phyloP scores from a whole-genome alignment of 805 yeast species.

The Tetrapisispora fleetii region DNA sequence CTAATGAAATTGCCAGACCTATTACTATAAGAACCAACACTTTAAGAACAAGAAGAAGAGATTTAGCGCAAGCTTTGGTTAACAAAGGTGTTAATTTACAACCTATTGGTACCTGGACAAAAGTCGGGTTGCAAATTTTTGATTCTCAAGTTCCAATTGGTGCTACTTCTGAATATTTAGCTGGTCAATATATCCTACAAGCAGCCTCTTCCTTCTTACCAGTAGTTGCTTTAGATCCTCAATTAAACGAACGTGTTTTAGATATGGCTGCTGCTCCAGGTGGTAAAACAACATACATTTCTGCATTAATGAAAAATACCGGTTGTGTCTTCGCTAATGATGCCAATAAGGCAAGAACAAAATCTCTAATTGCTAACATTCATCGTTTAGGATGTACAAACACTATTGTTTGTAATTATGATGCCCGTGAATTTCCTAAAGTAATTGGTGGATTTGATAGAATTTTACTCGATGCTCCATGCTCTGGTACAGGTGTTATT shows the following conservation, averaged over 20 bases:
- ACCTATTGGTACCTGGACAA: constrained; percentile 97
- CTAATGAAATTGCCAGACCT: constrained; percentile 95
- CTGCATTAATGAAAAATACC: constrained; percentile 96
- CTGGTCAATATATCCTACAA: constrained; percentile 95
- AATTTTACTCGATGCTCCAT: constrained; percentile 92
- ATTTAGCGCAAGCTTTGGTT: constrained; percentile 86
- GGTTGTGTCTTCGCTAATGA: constrained; percentile 97
- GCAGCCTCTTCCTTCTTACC: constrained; percentile 98
- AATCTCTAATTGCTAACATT: constrained; percentile 91
- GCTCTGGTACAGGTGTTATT: constrained; percentile 99
- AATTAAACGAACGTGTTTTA: constrained; percentile 85
- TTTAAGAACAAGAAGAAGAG: constrained; percentile 86
- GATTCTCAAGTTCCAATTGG: constrained; percentile 99
- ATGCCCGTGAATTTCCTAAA: constrained; percentile 96
- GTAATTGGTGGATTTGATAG: constrained; percentile 98
- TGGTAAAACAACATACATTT: constrained; percentile 91
- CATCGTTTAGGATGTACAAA: constrained; percentile 95
- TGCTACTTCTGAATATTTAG: constrained; percentile 97
- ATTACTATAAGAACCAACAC: constrained; percentile 97
- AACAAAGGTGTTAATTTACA: constrained; percentile 96
- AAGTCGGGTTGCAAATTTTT: constrained; percentile 93
- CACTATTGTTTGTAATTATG: constrained; percentile 93
- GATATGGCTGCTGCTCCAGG: constrained; percentile 99
- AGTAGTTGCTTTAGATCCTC: constrained; percentile 96
- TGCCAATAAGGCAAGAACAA: constrained; percentile 91